Percentiles rank a stretch among this genome's conserved stretches.
These are phyloP conservation scores for Priceomyces fermenticarens DNA, from an alignment of 805 yeast genomes.

Conservation along the genomic window DNA sequence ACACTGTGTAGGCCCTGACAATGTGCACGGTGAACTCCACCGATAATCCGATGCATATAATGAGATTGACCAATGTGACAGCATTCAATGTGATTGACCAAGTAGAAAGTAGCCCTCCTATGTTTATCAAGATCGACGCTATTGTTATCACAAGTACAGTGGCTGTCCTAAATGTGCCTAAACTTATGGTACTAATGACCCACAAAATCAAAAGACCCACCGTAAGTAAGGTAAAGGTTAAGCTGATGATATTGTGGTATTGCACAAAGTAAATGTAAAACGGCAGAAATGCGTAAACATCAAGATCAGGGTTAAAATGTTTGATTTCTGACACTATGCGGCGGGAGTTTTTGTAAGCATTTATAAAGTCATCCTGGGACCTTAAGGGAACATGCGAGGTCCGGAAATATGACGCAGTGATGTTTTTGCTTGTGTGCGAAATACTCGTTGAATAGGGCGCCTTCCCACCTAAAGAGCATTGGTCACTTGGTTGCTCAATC, in stretches of 20 bases:
- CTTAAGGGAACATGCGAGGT: conserved; percentile 75
- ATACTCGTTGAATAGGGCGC: conserved; percentile 79
- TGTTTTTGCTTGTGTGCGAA: conserved; percentile 34
- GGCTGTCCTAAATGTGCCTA: conserved; percentile 69
- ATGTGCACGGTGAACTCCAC: conserved; percentile 93
- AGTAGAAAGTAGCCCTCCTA: conserved; percentile 76
- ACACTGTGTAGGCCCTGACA: conserved; percentile 67
- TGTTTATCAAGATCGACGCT: conserved; percentile 59
- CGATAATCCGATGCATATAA: conserved; percentile 90
- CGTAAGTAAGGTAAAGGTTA: conserved; percentile 53
- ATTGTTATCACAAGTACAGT: conserved; percentile 56
- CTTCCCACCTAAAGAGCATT: conserved; percentile 93
- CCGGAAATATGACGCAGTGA: conserved; percentile 68
- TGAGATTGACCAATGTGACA: conserved; percentile 79
- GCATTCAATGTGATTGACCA: conserved; percentile 83
- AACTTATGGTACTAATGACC: conserved; percentile 48
- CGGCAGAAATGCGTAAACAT: conserved; percentile 86
- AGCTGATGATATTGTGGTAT: conserved; percentile 61
- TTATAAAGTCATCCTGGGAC: conserved; percentile 81
- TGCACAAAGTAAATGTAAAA: conserved; percentile 93
- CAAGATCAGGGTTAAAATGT: conserved; percentile 34
- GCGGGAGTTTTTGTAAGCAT: conserved; percentile 70
- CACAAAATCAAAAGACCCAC: conserved; percentile 55
- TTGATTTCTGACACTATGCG: conserved; percentile 61
- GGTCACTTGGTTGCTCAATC: conserved; percentile 82